Conservation (phyloP, 176 grass and related monocot genomes). For the Cocos nucifera region DNA sequence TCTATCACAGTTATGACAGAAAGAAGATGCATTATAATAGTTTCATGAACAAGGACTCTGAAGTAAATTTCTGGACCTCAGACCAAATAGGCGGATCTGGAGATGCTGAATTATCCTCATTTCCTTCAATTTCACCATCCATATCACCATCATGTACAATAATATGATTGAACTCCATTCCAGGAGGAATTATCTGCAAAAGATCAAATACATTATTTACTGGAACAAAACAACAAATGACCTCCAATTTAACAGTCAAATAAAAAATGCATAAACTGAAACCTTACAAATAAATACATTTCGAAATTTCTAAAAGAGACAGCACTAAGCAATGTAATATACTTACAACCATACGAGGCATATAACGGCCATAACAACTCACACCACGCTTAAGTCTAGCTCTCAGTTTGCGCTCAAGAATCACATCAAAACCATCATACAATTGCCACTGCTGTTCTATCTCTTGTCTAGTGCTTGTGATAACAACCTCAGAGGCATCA, state of each 20-base stretch:
- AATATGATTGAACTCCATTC: slow-evolving; percentile 66
- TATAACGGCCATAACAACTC: slow-evolving; percentile 63
- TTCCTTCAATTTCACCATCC: slow-evolving; percentile 53
- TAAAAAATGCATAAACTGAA: too few species aligned
- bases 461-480: slow-evolving; percentile 76
- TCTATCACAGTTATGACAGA: neutral
- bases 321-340: neutral
- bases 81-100: slow-evolving; percentile 74
- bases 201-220: neutral
- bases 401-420: slow-evolving; percentile 58
- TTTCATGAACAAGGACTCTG: neutral
- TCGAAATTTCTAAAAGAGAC: neutral
- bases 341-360: slow-evolving; percentile 84
- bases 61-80: slow-evolving; percentile 25
- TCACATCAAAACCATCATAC: slow-evolving; percentile 79
- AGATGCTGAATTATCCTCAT: slow-evolving; percentile 36
- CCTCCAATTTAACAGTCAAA: too few species aligned
- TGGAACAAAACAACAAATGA: slow-evolving; percentile 3
- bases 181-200: slow-evolving; percentile 61
- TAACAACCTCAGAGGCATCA: slow-evolving; percentile 69
- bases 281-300: neutral
- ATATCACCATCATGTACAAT: slow-evolving; percentile 49
- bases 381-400: slow-evolving; percentile 59
- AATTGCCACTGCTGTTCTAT: slow-evolving; percentile 71
- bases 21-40: neutral